Evolutionary conservation across 768 basidiomycete species (phyloP).

Genomic region (Leucocoprinus birnbaumii): DNA sequence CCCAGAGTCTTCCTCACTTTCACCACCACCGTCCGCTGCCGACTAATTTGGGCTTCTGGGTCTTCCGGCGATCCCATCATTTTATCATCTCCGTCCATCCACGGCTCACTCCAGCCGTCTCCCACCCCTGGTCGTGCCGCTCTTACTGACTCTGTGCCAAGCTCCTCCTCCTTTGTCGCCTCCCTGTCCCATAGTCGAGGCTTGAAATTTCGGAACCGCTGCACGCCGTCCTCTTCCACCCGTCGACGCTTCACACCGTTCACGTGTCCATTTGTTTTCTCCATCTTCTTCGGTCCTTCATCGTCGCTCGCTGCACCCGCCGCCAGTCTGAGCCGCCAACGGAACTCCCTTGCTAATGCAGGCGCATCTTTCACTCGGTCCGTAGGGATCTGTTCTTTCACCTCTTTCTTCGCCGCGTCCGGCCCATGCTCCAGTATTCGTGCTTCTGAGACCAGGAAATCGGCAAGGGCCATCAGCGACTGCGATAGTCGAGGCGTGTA

Average conservation of each 20-base stretch:
- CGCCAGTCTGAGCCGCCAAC: slow-evolving; percentile 75
- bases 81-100: slow-evolving; percentile 3
- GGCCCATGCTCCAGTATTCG: slow-evolving; percentile 67
- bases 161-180: slow-evolving; percentile 18
- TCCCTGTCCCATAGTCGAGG: slow-evolving; percentile 65
- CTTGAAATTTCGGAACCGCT: slow-evolving; percentile 62
- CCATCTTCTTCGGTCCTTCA: slow-evolving; percentile 37
- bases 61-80: slow-evolving; percentile 31
- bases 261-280: slow-evolving; percentile 20
- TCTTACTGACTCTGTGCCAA: neutral
- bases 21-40: slow-evolving; percentile 44
- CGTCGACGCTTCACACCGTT: slow-evolving; percentile 42
- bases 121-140: slow-evolving; percentile 7
- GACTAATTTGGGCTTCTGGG: slow-evolving; percentile 2
- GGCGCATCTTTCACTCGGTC: slow-evolving; percentile 83
- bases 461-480: slow-evolving; percentile 67
- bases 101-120: slow-evolving; percentile 16
- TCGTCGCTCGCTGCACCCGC: slow-evolving; percentile 66
- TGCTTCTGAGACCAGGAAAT: slow-evolving; percentile 78
- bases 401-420: slow-evolving; percentile 72
- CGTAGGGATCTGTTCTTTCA: slow-evolving; percentile 75
- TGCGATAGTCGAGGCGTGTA: slow-evolving; percentile 57
- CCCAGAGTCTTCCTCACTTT: slow-evolving; percentile 54
- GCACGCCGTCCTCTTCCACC: slow-evolving; percentile 27
- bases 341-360: slow-evolving; percentile 77